Conservation (phyloP, 2,329 filamentous ascomycete genomes). For the Calonectria leucothoes region DNA sequence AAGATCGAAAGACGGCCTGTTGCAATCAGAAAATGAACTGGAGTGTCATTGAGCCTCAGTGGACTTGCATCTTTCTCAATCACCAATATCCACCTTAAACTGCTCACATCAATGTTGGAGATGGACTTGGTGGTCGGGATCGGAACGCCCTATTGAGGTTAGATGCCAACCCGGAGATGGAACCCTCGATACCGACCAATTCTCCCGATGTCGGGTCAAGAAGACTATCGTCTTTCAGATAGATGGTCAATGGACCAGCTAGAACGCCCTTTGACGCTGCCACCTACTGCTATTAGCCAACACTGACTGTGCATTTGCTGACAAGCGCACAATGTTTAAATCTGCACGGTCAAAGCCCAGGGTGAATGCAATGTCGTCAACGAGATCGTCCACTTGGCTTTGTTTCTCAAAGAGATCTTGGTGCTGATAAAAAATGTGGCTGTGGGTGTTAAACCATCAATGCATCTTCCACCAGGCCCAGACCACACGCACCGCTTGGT, state of each 20-base stretch:
- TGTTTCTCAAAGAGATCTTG: slow-evolving; percentile 79
- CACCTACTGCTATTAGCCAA: slow-evolving; percentile 59
- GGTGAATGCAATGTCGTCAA: slow-evolving; percentile 80
- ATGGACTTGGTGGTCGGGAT: slow-evolving; percentile 68
- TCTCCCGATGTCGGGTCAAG: slow-evolving; percentile 47
- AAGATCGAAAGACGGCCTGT: slow-evolving; percentile 79
- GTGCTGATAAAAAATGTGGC: slow-evolving; percentile 85
- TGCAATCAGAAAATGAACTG: slow-evolving; percentile 28
- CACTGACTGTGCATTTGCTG: no score
- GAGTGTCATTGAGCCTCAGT: fast-evolving
- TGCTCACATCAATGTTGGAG: slow-evolving; percentile 59
- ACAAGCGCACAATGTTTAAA: slow-evolving; percentile 74
- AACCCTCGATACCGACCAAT: slow-evolving; percentile 35
- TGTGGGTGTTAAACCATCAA: slow-evolving; percentile 46
- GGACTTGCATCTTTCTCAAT: slow-evolving; percentile 79
- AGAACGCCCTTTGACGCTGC: slow-evolving; percentile 81
- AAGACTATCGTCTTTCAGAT: slow-evolving; percentile 56
- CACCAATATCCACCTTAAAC: slow-evolving; percentile 74
- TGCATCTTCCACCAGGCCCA: neutral
- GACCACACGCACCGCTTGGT: slow-evolving; percentile 69
- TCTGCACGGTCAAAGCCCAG: slow-evolving; percentile 72
- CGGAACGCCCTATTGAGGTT: slow-evolving; percentile 63
- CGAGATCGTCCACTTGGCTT: slow-evolving; percentile 73
- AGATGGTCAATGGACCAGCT: slow-evolving; percentile 66
- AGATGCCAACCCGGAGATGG: neutral